These are phyloP conservation scores for Pascua sp. DNA, from an alignment of 1,284 basidiomycete genomes.

Conservation along the genomic window DNA sequence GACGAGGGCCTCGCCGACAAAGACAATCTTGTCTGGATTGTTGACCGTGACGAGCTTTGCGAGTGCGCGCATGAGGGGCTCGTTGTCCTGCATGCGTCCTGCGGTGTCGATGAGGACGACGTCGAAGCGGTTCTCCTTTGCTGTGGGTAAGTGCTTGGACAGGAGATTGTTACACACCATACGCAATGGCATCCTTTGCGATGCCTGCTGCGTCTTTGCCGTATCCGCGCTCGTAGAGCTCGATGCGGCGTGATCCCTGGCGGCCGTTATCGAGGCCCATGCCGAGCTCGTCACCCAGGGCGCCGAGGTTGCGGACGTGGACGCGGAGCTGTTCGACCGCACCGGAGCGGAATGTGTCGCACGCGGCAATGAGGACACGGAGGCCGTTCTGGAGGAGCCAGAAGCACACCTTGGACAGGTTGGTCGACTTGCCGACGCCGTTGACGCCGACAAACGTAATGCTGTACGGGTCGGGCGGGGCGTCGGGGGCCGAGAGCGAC, in stretches of 20 bases:
- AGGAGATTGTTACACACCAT: conserved; percentile 72
- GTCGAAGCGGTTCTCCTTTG: conserved; percentile 80
- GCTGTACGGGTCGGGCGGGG: conserved; percentile 72
- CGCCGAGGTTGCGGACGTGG: conserved; percentile 90
- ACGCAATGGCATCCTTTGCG: conserved; percentile 86
- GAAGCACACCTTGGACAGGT: conserved; percentile 96
- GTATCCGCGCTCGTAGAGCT: conserved; percentile 94
- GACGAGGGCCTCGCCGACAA: conserved; percentile 92
- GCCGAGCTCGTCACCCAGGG: conserved; percentile 69
- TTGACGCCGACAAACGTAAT: conserved; percentile 99
- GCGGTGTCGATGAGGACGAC: conserved; percentile 95
- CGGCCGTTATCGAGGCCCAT: conserved; percentile 31
- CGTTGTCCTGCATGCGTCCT: conserved; percentile 98
- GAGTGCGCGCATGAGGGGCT: conserved; percentile 97
- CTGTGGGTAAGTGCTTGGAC: conserved; percentile 55
- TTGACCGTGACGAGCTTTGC: conserved; percentile 92
- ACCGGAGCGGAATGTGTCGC: conserved; percentile 96
- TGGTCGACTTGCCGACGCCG: conserved; percentile 98
- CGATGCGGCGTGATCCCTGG: conserved; percentile 52
- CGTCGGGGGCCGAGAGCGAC: conserved; percentile 58
- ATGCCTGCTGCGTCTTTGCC: conserved; percentile 98
- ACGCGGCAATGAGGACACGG: conserved; percentile 92
- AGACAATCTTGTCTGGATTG: conserved; percentile 90
- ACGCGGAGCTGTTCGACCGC: conserved; percentile 97
- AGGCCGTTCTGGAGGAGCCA: conserved; percentile 96